Conservation (phyloP, 202 grass and related monocot species). For the Schoenoplectus tabernaemontani region DNA sequence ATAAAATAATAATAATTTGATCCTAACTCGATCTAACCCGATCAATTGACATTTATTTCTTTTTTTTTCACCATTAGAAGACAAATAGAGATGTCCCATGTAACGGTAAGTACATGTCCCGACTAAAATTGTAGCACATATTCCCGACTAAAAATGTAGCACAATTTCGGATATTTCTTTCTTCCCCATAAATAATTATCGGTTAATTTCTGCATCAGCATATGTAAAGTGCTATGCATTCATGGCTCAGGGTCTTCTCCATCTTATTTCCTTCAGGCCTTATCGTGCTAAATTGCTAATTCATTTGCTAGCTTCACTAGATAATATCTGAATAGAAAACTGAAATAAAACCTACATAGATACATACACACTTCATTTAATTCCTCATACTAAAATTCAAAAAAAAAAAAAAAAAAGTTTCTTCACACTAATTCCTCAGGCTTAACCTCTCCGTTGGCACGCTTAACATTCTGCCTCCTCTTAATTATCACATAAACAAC, state of each 20-base stretch:
- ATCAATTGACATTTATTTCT: too few relatives aligned
- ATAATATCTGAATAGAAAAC: neutral
- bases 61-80: neutral
- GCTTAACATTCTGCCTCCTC: constrained; percentile 31
- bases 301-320: neutral
- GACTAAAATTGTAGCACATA: neutral
- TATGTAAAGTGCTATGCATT: neutral
- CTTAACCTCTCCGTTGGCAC: constrained; percentile 30
- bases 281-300: too few relatives aligned
- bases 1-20: too few relatives aligned
- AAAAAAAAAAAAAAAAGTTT: neutral
- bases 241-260: neutral
- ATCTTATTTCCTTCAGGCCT: neutral
- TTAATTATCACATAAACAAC: constrained; percentile 45
- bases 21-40: too few relatives aligned
- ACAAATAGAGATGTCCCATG: neutral
- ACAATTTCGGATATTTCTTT: too few relatives aligned
- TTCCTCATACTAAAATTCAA: too few relatives aligned
- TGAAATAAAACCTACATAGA: neutral
- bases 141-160: too few relatives aligned
- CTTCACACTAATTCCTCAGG: constrained; percentile 16
- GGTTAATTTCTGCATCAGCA: neutral
- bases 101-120: constrained; percentile 2
- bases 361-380: neutral
- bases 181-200: neutral